A percentile compares a stretch with the other conserved stretches of the same genome.
Evolutionary conservation across 768 basidiomycete species (phyloP).

Genomic region (Grammothele lineata): DNA sequence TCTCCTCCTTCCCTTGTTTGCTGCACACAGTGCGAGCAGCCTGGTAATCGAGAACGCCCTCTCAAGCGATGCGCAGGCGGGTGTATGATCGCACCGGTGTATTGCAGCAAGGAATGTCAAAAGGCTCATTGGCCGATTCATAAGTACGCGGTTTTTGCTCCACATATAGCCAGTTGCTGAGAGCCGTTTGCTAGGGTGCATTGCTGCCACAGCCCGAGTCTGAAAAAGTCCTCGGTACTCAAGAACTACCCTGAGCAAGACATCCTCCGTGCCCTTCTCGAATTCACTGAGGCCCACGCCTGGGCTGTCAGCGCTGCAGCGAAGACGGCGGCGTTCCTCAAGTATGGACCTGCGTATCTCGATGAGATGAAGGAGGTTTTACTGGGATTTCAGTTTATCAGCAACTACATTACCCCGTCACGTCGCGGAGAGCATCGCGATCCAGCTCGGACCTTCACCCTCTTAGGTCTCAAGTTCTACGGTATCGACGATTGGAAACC

Average conservation of each 20-base stretch:
- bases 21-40: background rate
- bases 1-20: background rate
- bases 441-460: too few species aligned
- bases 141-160: background rate
- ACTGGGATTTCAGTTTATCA: too few species aligned
- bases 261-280: background rate
- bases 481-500: too few species aligned
- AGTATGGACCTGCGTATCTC: too few species aligned
- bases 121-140: background rate
- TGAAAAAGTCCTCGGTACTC: background rate
- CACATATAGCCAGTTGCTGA: background rate
- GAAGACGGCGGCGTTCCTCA: too few species aligned
- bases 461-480: too few species aligned
- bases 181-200: background rate
- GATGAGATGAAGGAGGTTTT: too few species aligned
- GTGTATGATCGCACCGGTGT: background rate
- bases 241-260: background rate
- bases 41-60: background rate
- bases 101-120: conserved; percentile 4
- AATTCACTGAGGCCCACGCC: background rate
- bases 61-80: conserved; percentile 2
- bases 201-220: background rate
- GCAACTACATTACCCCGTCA: too few species aligned
- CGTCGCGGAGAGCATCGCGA: too few species aligned
- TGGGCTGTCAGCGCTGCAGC: background rate